Evolutionary conservation across 495 filamentous ascomycete genomes (phyloP).

Genomic region (Penicillium paradoxum): DNA sequence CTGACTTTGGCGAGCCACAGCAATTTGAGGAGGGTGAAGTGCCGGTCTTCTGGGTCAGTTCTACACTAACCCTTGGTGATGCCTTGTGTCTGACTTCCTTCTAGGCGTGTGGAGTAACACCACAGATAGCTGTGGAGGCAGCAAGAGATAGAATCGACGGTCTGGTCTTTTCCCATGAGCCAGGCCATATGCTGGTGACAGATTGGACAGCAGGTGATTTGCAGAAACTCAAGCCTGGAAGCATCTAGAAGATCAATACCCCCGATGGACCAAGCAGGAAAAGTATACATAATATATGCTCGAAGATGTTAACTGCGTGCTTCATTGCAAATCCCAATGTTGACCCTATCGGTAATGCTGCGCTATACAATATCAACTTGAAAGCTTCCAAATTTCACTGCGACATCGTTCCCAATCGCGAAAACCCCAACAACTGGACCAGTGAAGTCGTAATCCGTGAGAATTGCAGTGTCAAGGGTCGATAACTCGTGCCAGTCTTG

Average conservation of each 20-base stretch:
- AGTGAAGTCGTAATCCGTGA: constrained; percentile 5
- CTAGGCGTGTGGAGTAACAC: constrained; percentile 54
- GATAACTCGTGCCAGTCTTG: background rate
- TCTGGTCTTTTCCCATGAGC: constrained; percentile 49
- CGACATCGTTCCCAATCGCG: background rate
- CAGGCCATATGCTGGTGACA: constrained; percentile 52
- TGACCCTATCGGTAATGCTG: background rate
- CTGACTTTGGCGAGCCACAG: constrained; percentile 43
- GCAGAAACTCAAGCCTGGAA: constrained; percentile 8
- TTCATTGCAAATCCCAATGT: background rate
- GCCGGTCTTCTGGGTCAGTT: constrained; percentile 49
- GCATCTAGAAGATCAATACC: background rate
- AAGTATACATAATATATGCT: no score
- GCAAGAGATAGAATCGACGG: constrained; percentile 40
- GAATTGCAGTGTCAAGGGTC: background rate
- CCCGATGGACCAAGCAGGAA: background rate
- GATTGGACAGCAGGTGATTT: constrained; percentile 33
- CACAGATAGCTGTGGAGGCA: constrained; percentile 51
- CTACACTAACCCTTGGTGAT: background rate
- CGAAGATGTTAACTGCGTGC: no score
- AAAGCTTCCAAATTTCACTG: background rate
- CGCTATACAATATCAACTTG: background rate
- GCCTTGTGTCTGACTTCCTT: background rate
- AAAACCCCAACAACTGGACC: background rate
- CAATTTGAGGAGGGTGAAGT: constrained; percentile 36